Conservation (phyloP, 2,329 filamentous ascomycete genomes). For the Curvularia sp. region DNA sequence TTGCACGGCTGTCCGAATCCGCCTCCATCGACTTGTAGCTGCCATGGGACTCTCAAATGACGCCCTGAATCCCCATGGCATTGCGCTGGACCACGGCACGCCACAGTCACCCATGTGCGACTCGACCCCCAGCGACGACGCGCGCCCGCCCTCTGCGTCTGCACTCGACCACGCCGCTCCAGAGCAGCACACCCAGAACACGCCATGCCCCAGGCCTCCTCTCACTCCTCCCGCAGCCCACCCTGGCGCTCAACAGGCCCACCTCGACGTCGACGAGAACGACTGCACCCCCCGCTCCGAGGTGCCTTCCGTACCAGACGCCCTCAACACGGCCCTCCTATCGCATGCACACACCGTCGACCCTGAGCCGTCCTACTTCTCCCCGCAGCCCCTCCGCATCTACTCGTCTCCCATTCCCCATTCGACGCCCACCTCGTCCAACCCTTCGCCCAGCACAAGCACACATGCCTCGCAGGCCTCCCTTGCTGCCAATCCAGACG, state of each 20-base stretch:
- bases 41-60: conserved; percentile 41
- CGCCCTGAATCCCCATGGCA: conserved; percentile 34
- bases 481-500: conserved; percentile 20
- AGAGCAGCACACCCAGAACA: background rate
- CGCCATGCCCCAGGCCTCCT: no score
- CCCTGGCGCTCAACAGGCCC: conserved; percentile 1
- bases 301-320: conserved; percentile 43
- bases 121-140: conserved; percentile 26
- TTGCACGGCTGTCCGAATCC: conserved; percentile 40
- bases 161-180: background rate
- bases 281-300: conserved; percentile 53
- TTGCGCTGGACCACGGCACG: conserved; percentile 19
- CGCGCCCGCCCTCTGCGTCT: conserved; percentile 7
- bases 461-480: conserved; percentile 37
- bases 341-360: conserved; percentile 31
- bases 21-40: conserved; percentile 34
- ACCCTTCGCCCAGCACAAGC: conserved; percentile 43
- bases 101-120: conserved; percentile 40
- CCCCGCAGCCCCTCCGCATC: conserved; percentile 48
- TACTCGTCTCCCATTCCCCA: conserved; percentile 42
- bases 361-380: conserved; percentile 49
- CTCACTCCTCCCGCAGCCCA: background rate
- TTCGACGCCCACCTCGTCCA: conserved; percentile 38
- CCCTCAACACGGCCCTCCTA: conserved; percentile 28
- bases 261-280: conserved; percentile 32